These are phyloP conservation scores for Fusarium illudens DNA, from an alignment of 2,329 filamentous ascomycete species.

Conservation along the genomic window DNA sequence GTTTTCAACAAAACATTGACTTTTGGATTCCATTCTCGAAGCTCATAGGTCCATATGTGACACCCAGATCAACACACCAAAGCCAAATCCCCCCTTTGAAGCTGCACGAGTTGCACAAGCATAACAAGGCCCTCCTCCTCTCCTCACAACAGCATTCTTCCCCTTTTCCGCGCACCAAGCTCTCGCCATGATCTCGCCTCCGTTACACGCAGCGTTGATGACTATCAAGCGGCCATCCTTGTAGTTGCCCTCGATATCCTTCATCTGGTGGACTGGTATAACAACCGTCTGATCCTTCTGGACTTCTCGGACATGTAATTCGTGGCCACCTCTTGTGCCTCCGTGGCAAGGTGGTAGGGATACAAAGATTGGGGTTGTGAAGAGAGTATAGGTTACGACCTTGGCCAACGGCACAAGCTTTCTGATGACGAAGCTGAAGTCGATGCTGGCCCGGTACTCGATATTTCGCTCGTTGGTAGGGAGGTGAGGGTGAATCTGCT, in stretches of 20 bases:
- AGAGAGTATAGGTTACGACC: slow-evolving; percentile 2
- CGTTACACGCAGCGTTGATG: slow-evolving; percentile 1
- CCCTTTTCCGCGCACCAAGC: slow-evolving; percentile 13
- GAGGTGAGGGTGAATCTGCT: background rate
- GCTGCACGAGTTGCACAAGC: slow-evolving; percentile 5
- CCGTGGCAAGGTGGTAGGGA: background rate
- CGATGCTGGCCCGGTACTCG: slow-evolving; percentile 9
- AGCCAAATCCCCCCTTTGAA: background rate
- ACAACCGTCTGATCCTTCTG: background rate
- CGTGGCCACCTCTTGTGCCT: background rate
- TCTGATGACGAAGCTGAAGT: slow-evolving; percentile 9
- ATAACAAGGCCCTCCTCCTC: slow-evolving; percentile 7
- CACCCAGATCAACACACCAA: background rate
- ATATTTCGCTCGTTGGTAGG: background rate
- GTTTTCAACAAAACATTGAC: too few relatives aligned
- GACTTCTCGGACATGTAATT: background rate
- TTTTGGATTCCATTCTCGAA: too few relatives aligned
- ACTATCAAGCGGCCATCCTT: slow-evolving; percentile 4
- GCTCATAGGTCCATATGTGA: background rate
- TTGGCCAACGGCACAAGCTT: background rate
- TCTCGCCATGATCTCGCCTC: slow-evolving; percentile 5
- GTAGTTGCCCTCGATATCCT: background rate
- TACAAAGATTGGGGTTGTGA: slow-evolving; percentile 9
- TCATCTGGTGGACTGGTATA: slow-evolving; percentile 1
- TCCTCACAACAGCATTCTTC: slow-evolving; percentile 5